These are phyloP conservation scores for Ascoidea rubescens DNA, from an alignment of 805 yeast genomes.

Conservation along the genomic window DNA sequence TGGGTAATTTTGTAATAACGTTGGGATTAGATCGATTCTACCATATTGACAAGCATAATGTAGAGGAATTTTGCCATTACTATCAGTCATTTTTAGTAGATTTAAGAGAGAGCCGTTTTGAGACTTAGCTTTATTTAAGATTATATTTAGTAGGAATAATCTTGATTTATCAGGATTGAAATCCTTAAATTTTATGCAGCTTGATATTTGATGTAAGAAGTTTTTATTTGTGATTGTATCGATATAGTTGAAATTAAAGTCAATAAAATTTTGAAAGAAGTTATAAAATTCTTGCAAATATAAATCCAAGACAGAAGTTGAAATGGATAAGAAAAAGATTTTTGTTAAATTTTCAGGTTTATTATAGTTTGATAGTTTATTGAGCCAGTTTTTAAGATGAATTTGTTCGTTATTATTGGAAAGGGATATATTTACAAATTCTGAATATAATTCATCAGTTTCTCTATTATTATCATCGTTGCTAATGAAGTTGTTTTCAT, in stretches of 20 bases:
- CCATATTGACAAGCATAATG: conserved; percentile 73
- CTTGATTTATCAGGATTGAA: conserved; percentile 1
- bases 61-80: conserved; percentile 66
- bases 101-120: conserved; percentile 6
- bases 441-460: conserved; percentile 58
- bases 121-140: conserved; percentile 7
- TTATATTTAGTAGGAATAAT: conserved; percentile 2
- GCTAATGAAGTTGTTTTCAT: conserved; percentile 1
- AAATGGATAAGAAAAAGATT: conserved; percentile 55
- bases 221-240: conserved; percentile 68
- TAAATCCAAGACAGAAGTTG: conserved; percentile 50
- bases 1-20: conserved; percentile 20
- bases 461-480: conserved; percentile 23
- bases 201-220: conserved; percentile 54
- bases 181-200: not conserved
- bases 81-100: conserved; percentile 35
- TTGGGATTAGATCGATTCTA: conserved; percentile 25
- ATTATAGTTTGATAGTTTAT: conserved; percentile 28
- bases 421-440: conserved; percentile 42
- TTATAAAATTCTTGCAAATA: conserved; percentile 35
- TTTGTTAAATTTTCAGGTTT: conserved; percentile 41
- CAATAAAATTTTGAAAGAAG: conserved; percentile 39
- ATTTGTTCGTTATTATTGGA: conserved; percentile 21
- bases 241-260: conserved; percentile 31
- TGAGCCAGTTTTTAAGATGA: conserved; percentile 25